Base-by-base conservation (phyloP, 352 stramenopile genomes). In the Pythium diclinum region DNA sequence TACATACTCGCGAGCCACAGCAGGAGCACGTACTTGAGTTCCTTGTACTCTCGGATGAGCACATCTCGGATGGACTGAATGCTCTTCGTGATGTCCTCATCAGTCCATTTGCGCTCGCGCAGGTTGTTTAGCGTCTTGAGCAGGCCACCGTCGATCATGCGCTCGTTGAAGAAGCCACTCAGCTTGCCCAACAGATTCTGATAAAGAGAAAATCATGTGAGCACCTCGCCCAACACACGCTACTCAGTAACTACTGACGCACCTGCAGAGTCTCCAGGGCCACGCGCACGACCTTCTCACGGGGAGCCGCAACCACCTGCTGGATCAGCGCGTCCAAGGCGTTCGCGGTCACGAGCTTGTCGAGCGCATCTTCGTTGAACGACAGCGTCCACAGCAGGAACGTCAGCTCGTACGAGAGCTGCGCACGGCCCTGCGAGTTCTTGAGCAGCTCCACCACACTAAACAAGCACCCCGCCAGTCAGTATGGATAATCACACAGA, bases 361-460 rank as follows among this genome's bases (percentile, higher is more conserved):
- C 85, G 56, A 95, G 72, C 11, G 85, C 87, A 65, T 91, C 83
- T 32, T 91, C 72, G 53, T 74, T 89, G 67, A 98, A 98, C 21
- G 94, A 97, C 61, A 99, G 76, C 38, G 94, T 97, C 97, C 97
- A 99, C 28, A 99, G 74, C 63, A 96, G 98, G 69, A 99, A 99
- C 57, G 79, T 89, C 42, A 99, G 83, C 88, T 98, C 96, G 74
- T 99, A 99, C 5, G 97, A 78, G 42, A 98, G 87, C 77, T 99
- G 97, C 8, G 97, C 91, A 33, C 85, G 83, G 61, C 85, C 87
- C 61, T 95, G 85, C 36, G 79, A 87, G 61, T 77, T 85, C 71
- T 88, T 81, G 34, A 95, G 70, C 58, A 95, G 61, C 42, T 95
- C 82, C 19, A 89, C 83, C 14, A 91, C 75, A 21, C 71, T 89